Base-by-base conservation (phyloP, 2,329 filamentous ascomycete species). In the Aspergillus eucalypticola region DNA sequence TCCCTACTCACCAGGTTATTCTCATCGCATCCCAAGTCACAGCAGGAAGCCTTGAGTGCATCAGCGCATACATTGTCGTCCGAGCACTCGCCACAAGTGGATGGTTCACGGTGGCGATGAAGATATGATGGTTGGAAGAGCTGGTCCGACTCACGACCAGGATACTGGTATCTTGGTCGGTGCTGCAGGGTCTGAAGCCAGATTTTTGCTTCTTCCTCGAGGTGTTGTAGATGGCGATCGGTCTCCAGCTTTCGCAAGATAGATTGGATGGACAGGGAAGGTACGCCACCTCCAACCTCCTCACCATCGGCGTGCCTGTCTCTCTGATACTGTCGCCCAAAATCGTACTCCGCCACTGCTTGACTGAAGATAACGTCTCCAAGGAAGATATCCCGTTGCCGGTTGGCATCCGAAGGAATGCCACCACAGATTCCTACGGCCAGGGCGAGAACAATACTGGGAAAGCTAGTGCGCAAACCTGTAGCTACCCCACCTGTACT, bases 331-430 rank as follows among this genome's bases (percentile, higher is more conserved):
- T 68, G 66, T 32, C 63, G 55, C 1, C 73, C 74, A 51, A 70
- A 67, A 59, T 75, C 70, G 48, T 66, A 71, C 42, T 73, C 65
- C 8, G 71, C 51, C 11, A 75, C 25, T 1, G 41, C 54, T 5
- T 63, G 64, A 57, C 72, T 70, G 56, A 76, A 67, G 17, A 74
- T 21, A 1, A 60, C 42, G n/a, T 60, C 59, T 2, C 59, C 59
- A 1, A 60, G 19, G 23, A 49, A 44, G 2, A 60, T 60, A 2
- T 54, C 49, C 1, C 13, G 10, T 8, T n/a, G 8, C 5, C 19
- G 13, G 10, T 23, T 2, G 1, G 54, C 5, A 3, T 19, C 41
- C 7, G 3, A 35, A 0, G 59, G 59, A 7, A 58, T 46, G 4
- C 59, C 59, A 5, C 59, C 55, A 32, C 59, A 61, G 10, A 58